phyloP scores from a whole-genome alignment of 176 grass and related monocot species.

The Ensete glaucum region DNA sequence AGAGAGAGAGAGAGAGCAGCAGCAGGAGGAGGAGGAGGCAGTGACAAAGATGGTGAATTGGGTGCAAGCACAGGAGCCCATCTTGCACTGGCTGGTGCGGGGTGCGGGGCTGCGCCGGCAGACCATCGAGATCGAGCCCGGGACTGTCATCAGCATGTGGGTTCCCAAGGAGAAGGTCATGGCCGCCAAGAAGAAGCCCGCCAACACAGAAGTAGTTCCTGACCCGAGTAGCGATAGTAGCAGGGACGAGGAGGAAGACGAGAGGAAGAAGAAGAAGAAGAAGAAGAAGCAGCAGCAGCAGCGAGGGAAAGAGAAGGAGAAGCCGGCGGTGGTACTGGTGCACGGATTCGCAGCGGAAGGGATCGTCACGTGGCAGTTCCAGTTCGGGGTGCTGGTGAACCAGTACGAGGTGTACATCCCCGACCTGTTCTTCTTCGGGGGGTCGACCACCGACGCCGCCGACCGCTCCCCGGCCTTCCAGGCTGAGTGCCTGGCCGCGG shows the following conservation, averaged over 20 bases:
- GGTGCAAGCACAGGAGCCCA: conserved; percentile 60
- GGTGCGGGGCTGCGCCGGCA: conserved; percentile 37
- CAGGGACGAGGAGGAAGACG: neutral
- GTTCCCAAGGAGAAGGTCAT: conserved; percentile 49
- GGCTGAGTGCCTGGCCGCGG: conserved; percentile 48
- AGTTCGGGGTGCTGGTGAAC: conserved; percentile 70
- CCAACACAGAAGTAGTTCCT: conserved; percentile 15
- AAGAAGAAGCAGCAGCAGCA: no score
- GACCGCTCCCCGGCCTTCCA: conserved; percentile 82
- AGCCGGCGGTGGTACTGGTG: conserved; percentile 59
- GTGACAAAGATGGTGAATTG: conserved; percentile 71
- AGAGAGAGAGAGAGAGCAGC: no score
- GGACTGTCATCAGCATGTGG: conserved; percentile 81
- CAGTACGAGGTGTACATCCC: conserved; percentile 84
- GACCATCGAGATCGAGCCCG: conserved; percentile 57
- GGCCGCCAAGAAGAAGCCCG: conserved; percentile 31
- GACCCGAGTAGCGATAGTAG: no score
- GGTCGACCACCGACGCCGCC: conserved; percentile 30
- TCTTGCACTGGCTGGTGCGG: conserved; percentile 58
- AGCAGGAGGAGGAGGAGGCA: neutral
- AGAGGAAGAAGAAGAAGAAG: neutral
- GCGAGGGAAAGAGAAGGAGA: conserved; percentile 24
- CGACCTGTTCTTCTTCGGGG: conserved; percentile 84
- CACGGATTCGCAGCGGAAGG: conserved; percentile 91
- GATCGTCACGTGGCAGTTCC: conserved; percentile 90